Percentiles rank a stretch among this genome's conserved stretches.
These are phyloP conservation scores for Dryas alaskensis DNA, from an alignment of 306 rosid species.

Conservation along the genomic window DNA sequence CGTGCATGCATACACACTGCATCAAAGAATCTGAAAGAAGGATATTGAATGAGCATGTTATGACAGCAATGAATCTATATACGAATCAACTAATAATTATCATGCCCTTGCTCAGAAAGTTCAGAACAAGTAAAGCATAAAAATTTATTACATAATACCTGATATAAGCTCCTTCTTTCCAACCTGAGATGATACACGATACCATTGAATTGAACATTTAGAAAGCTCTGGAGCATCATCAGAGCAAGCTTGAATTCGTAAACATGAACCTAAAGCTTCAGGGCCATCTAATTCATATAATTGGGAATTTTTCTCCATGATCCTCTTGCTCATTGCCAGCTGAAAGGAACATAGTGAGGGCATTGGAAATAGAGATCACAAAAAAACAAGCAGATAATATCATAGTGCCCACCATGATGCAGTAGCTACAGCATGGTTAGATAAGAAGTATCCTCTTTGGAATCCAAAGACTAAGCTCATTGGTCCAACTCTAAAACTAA, in stretches of 20 bases:
- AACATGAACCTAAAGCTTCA: conserved; percentile 79
- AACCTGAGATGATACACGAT: conserved; percentile 61
- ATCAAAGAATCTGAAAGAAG: not conserved
- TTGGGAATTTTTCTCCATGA: conserved; percentile 44
- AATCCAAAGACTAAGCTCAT: too few relatives aligned
- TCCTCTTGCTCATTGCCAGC: conserved; percentile 63
- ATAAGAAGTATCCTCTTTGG: too few relatives aligned
- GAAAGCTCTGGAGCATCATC: conserved; percentile 59
- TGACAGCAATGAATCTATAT: not conserved
- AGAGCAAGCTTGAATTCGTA: conserved; percentile 62
- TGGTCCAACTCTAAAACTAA: too few relatives aligned
- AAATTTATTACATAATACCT: conserved; percentile 37
- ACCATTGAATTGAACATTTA: conserved; percentile 72
- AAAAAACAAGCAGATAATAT: conserved; percentile 4
- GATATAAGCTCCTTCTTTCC: conserved; percentile 76
- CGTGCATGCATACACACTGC: not conserved
- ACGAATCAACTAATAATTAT: not conserved
- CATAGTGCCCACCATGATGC: not conserved
- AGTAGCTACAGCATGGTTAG: too few relatives aligned
- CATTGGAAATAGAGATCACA: conserved; percentile 14
- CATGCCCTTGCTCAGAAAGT: not conserved
- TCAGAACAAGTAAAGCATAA: not conserved
- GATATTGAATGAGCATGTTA: not conserved
- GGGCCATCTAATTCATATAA: conserved; percentile 69
- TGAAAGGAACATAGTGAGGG: conserved; percentile 29